Conservation (phyloP, 2,329 filamentous ascomycete genomes). For the Trichoderma gracile region DNA sequence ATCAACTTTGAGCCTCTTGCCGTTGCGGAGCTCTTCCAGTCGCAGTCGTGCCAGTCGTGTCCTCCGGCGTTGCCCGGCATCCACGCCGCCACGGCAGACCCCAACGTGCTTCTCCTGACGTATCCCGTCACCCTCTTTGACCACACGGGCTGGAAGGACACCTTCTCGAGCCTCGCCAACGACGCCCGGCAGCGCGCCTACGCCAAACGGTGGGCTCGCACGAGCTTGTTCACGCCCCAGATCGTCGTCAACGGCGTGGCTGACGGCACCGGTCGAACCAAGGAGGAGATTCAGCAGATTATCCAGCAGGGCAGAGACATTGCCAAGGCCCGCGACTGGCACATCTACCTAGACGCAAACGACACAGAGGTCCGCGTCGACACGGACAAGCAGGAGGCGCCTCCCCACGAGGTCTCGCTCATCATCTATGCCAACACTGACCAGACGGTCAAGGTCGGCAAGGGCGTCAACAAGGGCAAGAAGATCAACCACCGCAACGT, state of each 20-base stretch:
- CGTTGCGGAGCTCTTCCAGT: conserved; percentile 19
- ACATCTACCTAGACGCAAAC: conserved; percentile 15
- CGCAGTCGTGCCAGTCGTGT: conserved; percentile 17
- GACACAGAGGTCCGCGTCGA: conserved; percentile 18
- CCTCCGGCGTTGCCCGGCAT: conserved; percentile 13
- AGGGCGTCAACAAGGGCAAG: conserved; percentile 20
- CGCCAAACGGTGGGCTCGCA: conserved; percentile 16
- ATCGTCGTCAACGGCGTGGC: conserved; percentile 10
- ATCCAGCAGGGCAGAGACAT: conserved; percentile 17
- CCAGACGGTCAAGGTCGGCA: conserved; percentile 13
- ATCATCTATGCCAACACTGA: conserved; percentile 3
- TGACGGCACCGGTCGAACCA: conserved; percentile 11
- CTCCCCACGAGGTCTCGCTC: conserved; percentile 2
- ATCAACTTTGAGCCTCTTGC: conserved; percentile 20
- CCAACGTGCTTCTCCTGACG: conserved; percentile 17
- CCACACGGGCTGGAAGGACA: conserved; percentile 21
- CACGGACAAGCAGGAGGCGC: conserved; percentile 12
- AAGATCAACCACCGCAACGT: conserved; percentile 22
- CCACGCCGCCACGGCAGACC: conserved; percentile 21
- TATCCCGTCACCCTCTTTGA: conserved; percentile 21
- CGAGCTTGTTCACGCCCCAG: conserved; percentile 9
- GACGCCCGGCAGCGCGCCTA: conserved; percentile 15
- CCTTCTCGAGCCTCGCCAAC: conserved; percentile 17
- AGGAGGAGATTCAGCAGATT: conserved; percentile 11
- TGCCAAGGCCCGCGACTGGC: conserved; percentile 12